Evolutionary conservation across 129 eudicot genomes (phyloP).

Genomic region (Flaveria robusta): DNA sequence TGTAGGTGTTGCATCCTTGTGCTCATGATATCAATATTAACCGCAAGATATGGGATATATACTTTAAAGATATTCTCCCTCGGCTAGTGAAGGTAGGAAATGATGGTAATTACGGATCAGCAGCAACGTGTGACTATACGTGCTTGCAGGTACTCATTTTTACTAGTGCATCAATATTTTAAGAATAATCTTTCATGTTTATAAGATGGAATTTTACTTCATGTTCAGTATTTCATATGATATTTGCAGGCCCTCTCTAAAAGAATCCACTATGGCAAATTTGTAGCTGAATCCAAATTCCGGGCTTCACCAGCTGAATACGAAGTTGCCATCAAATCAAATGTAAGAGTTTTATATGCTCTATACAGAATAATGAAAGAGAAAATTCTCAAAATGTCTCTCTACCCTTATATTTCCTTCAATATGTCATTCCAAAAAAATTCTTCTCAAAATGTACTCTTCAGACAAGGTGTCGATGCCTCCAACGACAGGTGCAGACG

Average conservation of each 20-base stretch:
- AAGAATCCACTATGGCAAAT: conserved; percentile 94
- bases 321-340: conserved; percentile 67
- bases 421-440: no score
- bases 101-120: conserved; percentile 85
- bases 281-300: conserved; percentile 92
- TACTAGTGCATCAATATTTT: conserved; percentile 15
- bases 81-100: conserved; percentile 79
- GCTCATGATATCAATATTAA: conserved; percentile 75
- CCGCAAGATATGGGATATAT: conserved; percentile 75
- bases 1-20: conserved; percentile 77
- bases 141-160: conserved; percentile 77
- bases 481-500: no score
- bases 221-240: conserved; percentile 2
- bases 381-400: no score
- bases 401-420: no score
- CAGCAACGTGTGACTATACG: conserved; percentile 77
- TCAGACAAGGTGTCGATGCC: no score
- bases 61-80: conserved; percentile 80
- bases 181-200: conserved; percentile 1
- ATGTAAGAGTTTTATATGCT: conserved; percentile 42
- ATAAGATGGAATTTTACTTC: neutral
- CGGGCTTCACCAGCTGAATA: conserved; percentile 71
- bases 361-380: neutral
- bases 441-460: no score
- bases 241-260: conserved; percentile 68